Evolutionary conservation across 768 basidiomycete species (phyloP), one percentile per base, ranked within the genome.

Genomic region (Rhizopogon rudus): DNA sequence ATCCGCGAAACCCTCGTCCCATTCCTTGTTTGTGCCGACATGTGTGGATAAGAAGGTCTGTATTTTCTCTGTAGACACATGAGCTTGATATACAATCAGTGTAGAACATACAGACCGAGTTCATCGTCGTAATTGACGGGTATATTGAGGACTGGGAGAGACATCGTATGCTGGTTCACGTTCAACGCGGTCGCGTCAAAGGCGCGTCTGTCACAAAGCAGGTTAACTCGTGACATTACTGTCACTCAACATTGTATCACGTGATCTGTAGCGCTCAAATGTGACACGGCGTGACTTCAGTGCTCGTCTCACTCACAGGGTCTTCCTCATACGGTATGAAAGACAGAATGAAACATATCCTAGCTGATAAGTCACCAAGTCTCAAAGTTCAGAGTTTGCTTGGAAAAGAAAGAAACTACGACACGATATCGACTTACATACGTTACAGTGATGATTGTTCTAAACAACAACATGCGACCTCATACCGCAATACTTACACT

Each of bases 101-200:
- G 13, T 13, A 10, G 13, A 25, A 9, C 0, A 40, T 41, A 59
- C 66, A 31, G 40, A 86, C 91, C 83, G 73, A 87, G 83, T 64
- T 93, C 92, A 2, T 77, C 78, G 22, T 81, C 81, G 65, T 93
- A 93, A 60, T 81, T 76, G 65, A 91, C 75, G 53, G 77, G 66
- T 60, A 86, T 77, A 64, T 78, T 80, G 60, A 82, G 68, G 37
- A 82, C 79, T 29, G 83, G 80, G 40, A 89, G 75, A 53, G 88
- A 82, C 87, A 90, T 89, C 65, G 72, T 71, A 66, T 33, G 66
- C n/a, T 58, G 50, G 59, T 63, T 50, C 25, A 25, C 25, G 25
- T 25, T 39, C 44, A 31, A 31, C n/a, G 31, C 40, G 61, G 53
- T 57, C 63, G 64, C 61, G 69, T 55, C 52, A 54, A 54, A 55